phyloP scores from a whole-genome alignment of 2,329 filamentous ascomycete genomes.

The Trichoderma sp. region DNA sequence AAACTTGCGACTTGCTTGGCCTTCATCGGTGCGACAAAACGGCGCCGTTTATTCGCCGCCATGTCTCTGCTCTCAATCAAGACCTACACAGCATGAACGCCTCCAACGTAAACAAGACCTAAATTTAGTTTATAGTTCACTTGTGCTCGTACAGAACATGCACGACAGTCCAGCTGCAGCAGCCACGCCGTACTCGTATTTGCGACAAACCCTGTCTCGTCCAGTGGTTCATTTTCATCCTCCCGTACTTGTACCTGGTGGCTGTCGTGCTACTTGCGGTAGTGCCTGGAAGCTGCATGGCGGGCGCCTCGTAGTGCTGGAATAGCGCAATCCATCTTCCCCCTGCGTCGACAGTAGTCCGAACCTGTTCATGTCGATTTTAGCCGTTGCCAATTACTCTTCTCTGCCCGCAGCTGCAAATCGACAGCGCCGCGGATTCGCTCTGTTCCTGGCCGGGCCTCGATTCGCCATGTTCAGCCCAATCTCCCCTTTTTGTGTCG shows the following conservation, averaged over 20 bases:
- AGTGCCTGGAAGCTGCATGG: conserved; percentile 9
- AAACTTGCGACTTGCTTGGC: neutral
- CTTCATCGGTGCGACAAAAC: neutral
- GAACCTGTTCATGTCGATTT: neutral
- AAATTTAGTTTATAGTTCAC: neutral
- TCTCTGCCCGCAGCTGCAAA: neutral
- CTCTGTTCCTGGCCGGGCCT: neutral
- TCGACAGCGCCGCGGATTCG: neutral
- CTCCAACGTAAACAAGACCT: neutral
- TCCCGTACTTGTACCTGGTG: conserved; percentile 2
- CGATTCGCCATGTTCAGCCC: neutral
- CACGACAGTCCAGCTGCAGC: neutral
- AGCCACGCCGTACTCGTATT: conserved; percentile 18
- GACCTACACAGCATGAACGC: neutral
- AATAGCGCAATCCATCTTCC: neutral
- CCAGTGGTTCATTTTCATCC: neutral
- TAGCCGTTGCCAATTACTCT: neutral
- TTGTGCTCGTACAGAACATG: neutral
- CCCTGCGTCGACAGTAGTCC: neutral
- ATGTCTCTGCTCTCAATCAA: neutral
- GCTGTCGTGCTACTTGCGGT: conserved; percentile 4
- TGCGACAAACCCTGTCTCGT: conserved; percentile 2
- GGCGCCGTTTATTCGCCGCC: neutral
- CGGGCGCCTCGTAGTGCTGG: neutral
- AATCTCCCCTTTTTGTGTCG: neutral